Conservation (phyloP, 352 stramenopile genomes). For the Phytophthora pisi region DNA sequence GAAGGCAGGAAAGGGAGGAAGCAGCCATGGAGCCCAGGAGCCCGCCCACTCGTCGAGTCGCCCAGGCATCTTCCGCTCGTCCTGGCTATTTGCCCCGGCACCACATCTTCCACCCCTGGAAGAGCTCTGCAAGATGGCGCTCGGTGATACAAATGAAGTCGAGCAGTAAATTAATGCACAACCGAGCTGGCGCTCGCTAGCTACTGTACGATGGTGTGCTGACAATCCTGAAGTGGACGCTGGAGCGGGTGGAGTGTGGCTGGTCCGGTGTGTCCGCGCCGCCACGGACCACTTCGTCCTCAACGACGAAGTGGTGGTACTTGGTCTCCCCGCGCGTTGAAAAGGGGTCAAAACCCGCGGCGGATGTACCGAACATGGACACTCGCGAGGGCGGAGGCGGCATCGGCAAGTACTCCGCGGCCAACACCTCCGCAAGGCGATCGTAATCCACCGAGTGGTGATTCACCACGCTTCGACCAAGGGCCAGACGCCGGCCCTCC, state of each 20-base stretch:
- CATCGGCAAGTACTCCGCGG: constrained; percentile 45
- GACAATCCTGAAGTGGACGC: neutral
- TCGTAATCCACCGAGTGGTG: constrained; percentile 73
- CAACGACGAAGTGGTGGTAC: constrained; percentile 47
- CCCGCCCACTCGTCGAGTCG: neutral
- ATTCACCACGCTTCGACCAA: constrained; percentile 66
- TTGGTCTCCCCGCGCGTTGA: constrained; percentile 29
- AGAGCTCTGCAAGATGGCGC: neutral
- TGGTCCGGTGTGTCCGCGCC: constrained; percentile 36
- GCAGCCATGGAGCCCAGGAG: neutral
- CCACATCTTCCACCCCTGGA: constrained; percentile 18
- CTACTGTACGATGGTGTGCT: neutral
- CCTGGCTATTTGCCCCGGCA: constrained; percentile 24
- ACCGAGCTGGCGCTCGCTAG: too few relatives aligned
- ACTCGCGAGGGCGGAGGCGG: constrained; percentile 59
- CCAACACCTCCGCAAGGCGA: constrained; percentile 41
- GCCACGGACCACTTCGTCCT: constrained; percentile 38
- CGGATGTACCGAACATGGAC: constrained; percentile 69
- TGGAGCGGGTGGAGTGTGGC: constrained; percentile 26
- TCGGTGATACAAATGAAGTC: too few relatives aligned
- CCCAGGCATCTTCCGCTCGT: constrained; percentile 9
- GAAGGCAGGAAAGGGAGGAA: too few relatives aligned
- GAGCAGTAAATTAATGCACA: neutral
- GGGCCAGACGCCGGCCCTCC: constrained; percentile 38
- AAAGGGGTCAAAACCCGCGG: constrained; percentile 56